Evolutionary conservation across 2,329 filamentous ascomycete species (phyloP), one percentile per base, ranked within the genome.

Genomic region (Colletotrichum camelliae): DNA sequence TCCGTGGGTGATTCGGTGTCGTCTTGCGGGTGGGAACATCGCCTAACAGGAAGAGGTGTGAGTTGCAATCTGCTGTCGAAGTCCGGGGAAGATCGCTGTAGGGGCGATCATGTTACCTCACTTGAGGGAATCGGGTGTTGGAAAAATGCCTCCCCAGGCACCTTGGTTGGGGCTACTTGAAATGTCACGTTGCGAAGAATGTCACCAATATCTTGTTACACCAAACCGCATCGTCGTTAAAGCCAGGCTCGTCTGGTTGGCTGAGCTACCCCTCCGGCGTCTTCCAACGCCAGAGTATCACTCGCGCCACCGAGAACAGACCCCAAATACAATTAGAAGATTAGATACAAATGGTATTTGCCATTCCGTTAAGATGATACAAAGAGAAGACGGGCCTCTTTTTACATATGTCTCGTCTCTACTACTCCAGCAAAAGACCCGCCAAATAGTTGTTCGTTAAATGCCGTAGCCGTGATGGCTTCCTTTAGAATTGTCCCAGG

Each of bases 311-410:
- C 66, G 39, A 29, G 16, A 58, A 57, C 61, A 33, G 13, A 31
- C 70, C 81, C 79, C 71, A 69, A 77, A 79, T 82, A 80, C 80
- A 77, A 89, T 89, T 89, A 88, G 84, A 87, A 87, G 79, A 86
- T 88, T 88, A 88, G 83, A 81, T 86, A 87, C 82, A 84, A 78
- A 77, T 77, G 76, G 76, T 77, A 79, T 79, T 76, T 80, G 77
- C 77, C 79, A 78, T 78, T 70, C 61, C 65, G 76, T 77, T 74
- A 78, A 77, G 76, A 78, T 78, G 72, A 72, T 77, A 79, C 78
- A 77, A 73, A 76, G 48, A 70, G 72, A 76, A 70, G 62, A 39
- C 33, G 29, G 67, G 69, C 43, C 61, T 75, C 76, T 85, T 79
- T 84, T 80, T 83, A 86, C 82, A 85, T 66, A 70, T 52, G 33